Conservation (phyloP, 331 rosid genomes). For the Pyracantha coccinea region DNA sequence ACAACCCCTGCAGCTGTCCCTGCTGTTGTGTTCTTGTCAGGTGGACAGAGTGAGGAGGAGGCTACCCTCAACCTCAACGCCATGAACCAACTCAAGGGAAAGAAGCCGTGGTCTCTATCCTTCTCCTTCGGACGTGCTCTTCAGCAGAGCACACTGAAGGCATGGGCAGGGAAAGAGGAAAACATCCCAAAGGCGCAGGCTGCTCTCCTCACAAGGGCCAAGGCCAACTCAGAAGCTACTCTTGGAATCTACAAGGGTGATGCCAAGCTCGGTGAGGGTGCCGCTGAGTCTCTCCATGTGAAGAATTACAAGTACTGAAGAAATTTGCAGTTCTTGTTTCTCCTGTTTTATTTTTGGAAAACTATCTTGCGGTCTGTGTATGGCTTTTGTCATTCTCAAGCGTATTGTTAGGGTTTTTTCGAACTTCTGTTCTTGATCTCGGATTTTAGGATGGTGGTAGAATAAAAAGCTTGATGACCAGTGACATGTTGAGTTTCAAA, state of each 20-base stretch:
- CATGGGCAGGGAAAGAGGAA: constrained; percentile 75
- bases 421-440: constrained; percentile 1
- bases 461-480: constrained; percentile 26
- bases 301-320: constrained; percentile 73
- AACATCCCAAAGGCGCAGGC: constrained; percentile 64
- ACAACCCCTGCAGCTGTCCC: constrained; percentile 84
- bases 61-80: constrained; percentile 85
- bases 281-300: constrained; percentile 73
- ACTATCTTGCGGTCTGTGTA: constrained; percentile 1
- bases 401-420: not conserved
- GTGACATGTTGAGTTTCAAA: constrained; percentile 1
- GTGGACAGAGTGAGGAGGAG: constrained; percentile 97
- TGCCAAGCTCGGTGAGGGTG: constrained; percentile 57
- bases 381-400: constrained; percentile 15
- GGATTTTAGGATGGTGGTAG: constrained; percentile 13
- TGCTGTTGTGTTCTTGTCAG: constrained; percentile 83
- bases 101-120: constrained; percentile 88
- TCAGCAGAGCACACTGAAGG: constrained; percentile 86
- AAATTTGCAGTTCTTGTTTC: not conserved
- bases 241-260: constrained; percentile 73
- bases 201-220: constrained; percentile 63
- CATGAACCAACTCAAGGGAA: constrained; percentile 65
- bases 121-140: constrained; percentile 96
- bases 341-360: constrained; percentile 14
- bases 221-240: constrained; percentile 88